Conservation (phyloP, 441 rosid genomes). For the Croton setiger region DNA sequence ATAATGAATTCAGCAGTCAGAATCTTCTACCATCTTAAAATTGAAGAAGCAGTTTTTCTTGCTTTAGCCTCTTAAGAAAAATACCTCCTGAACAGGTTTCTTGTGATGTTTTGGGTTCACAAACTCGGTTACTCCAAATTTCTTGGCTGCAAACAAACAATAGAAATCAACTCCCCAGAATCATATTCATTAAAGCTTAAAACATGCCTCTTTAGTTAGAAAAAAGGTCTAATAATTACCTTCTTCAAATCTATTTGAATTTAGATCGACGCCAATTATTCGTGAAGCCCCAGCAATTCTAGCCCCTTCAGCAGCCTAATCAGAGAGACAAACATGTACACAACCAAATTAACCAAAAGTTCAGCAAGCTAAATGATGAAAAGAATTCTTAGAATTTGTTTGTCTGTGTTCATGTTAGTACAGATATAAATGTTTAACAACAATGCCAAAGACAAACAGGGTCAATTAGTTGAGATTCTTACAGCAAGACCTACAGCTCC, state of each 20-base stretch:
- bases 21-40: background rate
- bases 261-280: conserved; percentile 40
- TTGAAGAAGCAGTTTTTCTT: background rate
- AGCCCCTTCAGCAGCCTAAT: conserved; percentile 48
- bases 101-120: conserved; percentile 29
- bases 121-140: conserved; percentile 30
- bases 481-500: conserved; percentile 37
- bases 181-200: background rate
- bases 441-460: too few relatives aligned
- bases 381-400: too few relatives aligned
- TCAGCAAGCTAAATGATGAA: background rate
- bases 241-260: conserved; percentile 27
- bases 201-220: background rate
- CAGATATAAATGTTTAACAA: too few relatives aligned
- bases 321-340: background rate
- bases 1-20: background rate
- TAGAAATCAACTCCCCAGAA: background rate
- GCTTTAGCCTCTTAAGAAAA: background rate
- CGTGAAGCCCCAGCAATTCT: conserved; percentile 42
- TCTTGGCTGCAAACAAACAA: conserved; percentile 25
- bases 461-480: background rate
- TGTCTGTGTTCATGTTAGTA: too few relatives aligned
- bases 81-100: conserved; percentile 35
- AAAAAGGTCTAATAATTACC: background rate
- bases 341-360: background rate